These are phyloP conservation scores for Trypanosoma theileri DNA, from an alignment of 208 protist species.

Conservation along the genomic window DNA sequence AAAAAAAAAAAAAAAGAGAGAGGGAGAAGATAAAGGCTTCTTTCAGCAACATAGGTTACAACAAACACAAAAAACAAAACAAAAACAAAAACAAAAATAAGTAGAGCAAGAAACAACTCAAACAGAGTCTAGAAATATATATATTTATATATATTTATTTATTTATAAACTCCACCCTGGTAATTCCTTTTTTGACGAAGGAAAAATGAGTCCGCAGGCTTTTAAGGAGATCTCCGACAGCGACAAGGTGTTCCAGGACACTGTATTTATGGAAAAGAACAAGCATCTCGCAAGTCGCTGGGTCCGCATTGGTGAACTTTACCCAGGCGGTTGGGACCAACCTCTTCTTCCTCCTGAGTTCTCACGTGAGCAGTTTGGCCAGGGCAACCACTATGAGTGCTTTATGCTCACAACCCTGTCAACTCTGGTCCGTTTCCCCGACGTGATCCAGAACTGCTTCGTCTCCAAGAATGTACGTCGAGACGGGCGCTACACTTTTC, in stretches of 20 bases:
- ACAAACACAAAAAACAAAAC: too few relatives aligned
- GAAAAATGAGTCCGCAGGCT: slow-evolving; percentile 14
- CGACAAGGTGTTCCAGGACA: slow-evolving; percentile 65
- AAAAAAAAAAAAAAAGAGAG: neutral
- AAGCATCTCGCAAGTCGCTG: slow-evolving; percentile 55
- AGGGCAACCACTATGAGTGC: slow-evolving; percentile 85
- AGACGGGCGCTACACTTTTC: slow-evolving; percentile 85
- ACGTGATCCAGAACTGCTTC: slow-evolving; percentile 80
- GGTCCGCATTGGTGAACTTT: slow-evolving; percentile 67
- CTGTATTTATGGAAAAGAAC: slow-evolving; percentile 61
- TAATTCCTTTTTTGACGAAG: slow-evolving; percentile 10
- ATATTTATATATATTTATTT: slow-evolving; percentile 10
- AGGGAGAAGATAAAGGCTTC: too few relatives aligned
- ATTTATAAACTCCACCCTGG: neutral
- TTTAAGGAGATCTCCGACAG: slow-evolving; percentile 55
- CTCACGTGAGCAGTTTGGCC: slow-evolving; percentile 66
- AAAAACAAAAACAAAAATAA: too few relatives aligned
- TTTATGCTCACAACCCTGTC: slow-evolving; percentile 75
- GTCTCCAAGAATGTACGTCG: slow-evolving; percentile 72
- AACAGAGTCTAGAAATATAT: too few relatives aligned
- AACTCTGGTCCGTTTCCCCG: slow-evolving; percentile 61
- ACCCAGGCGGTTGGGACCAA: slow-evolving; percentile 45
- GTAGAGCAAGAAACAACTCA: neutral
- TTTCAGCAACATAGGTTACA: too few relatives aligned
- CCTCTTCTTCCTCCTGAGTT: slow-evolving; percentile 64